phyloP scores from a whole-genome alignment of 1,284 basidiomycete genomes.

The Pseudozyma flocculosa region DNA sequence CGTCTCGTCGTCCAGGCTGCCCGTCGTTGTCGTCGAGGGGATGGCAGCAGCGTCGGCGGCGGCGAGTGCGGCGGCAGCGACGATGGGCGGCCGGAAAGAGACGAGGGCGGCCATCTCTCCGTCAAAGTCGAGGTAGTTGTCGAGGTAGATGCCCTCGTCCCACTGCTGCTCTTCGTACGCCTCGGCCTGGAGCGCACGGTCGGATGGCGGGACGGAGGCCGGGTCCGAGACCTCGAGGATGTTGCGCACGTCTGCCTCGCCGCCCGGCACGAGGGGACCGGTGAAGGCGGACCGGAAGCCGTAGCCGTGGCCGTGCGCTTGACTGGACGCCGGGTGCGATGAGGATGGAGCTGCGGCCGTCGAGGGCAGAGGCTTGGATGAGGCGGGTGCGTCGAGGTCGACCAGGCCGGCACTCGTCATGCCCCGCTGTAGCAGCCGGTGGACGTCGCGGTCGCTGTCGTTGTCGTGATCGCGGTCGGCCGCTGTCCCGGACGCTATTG shows the following conservation, averaged over 20 bases:
- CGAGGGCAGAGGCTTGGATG: background rate
- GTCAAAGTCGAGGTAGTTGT: conserved; percentile 27
- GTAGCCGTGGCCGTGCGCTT: conserved; percentile 11
- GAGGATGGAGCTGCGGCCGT: no score
- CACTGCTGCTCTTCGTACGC: conserved; percentile 19
- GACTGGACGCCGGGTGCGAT: conserved; percentile 1
- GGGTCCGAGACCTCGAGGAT: conserved; percentile 30
- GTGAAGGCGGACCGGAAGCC: conserved; percentile 7
- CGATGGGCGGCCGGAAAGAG: conserved; percentile 3
- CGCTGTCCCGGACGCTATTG: no score
- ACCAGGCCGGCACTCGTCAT: conserved; percentile 14
- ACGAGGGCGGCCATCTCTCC: conserved; percentile 15
- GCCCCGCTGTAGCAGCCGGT: conserved; percentile 16
- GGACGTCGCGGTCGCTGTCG: conserved; percentile 16
- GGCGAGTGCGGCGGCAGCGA: background rate
- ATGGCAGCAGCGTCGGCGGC: background rate
- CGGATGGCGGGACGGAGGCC: conserved; percentile 1
- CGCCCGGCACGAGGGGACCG: conserved; percentile 13
- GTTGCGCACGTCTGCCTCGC: conserved; percentile 9
- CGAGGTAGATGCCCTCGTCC: conserved; percentile 38
- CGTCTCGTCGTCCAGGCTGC: conserved; percentile 7
- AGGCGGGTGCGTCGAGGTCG: conserved; percentile 16
- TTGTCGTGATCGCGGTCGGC: no score
- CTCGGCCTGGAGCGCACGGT: conserved; percentile 9
- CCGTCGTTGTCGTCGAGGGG: background rate